Conservation (phyloP, 306 rosid species). For the Rosa persica region DNA sequence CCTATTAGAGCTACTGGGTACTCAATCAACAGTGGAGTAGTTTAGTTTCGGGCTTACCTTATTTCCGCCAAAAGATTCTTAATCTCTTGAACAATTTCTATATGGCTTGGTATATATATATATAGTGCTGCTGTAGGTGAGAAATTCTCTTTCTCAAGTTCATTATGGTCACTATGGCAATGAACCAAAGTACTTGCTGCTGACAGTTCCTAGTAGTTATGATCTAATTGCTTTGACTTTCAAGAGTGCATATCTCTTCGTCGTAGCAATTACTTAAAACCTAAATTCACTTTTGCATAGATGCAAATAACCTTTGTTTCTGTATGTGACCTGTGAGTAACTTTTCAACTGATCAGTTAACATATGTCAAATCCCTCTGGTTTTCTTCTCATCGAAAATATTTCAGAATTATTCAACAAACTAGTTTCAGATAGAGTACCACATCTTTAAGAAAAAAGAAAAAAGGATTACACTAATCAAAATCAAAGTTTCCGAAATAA, state of each 20-base stretch:
- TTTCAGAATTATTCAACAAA: background rate
- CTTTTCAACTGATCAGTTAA: background rate
- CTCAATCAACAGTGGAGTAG: background rate
- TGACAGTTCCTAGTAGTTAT: background rate
- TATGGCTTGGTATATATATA: background rate
- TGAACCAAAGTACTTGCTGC: background rate
- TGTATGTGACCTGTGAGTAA: background rate
- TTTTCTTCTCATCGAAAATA: background rate
- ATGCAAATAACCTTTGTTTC: background rate
- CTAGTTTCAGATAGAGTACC: background rate
- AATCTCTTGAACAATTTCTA: background rate
- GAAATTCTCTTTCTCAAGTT: constrained; percentile 1
- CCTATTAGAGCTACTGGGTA: background rate
- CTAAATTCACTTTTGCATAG: background rate
- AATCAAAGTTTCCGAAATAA: background rate
- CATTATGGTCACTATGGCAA: background rate
- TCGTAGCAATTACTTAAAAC: background rate
- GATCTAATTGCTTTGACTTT: background rate
- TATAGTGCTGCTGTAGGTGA: background rate
- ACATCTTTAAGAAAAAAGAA: background rate
- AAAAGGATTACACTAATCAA: background rate
- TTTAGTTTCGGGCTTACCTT: background rate
- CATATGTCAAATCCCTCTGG: background rate
- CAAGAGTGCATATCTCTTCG: background rate
- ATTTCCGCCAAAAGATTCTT: background rate